phyloP scores from a whole-genome alignment of 2,329 filamentous ascomycete species.

The Trichoderma pleuroti region DNA sequence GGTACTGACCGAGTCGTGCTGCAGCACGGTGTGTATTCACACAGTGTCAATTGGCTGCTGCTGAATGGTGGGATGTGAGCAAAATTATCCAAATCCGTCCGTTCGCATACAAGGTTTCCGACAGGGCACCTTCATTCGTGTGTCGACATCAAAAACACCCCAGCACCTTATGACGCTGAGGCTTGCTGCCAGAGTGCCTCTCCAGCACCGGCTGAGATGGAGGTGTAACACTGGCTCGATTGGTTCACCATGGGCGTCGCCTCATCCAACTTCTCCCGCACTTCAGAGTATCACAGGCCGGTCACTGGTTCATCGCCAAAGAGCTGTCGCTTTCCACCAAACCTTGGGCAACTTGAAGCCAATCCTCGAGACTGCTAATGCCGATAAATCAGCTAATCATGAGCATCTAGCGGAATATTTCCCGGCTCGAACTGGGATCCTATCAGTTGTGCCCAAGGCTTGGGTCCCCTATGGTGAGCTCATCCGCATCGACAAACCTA shows the following conservation, averaged over 20 bases:
- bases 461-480: conserved; percentile 81
- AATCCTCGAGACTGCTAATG: conserved; percentile 13
- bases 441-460: conserved; percentile 65
- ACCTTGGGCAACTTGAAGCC: conserved; percentile 23
- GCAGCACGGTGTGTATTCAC: not conserved
- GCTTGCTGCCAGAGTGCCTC: conserved; percentile 24
- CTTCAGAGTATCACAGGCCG: not conserved
- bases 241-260: not conserved
- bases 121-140: not conserved
- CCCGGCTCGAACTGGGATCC: conserved; percentile 67
- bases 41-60: not conserved
- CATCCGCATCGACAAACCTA: conserved; percentile 74
- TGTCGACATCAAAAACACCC: not conserved
- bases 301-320: conserved; percentile 20
- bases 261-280: not conserved
- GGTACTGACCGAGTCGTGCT: not conserved
- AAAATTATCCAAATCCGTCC: not conserved
- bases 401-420: conserved; percentile 45
- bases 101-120: not conserved
- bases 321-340: conserved; percentile 27
- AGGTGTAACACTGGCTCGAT: conserved; percentile 20
- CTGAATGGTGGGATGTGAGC: not conserved
- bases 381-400: not conserved
- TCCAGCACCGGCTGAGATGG: conserved; percentile 25
- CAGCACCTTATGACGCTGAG: conserved; percentile 24